Evolutionary conservation across 2,329 filamentous ascomycete species (phyloP).

Genomic region (Xylariaceae sp.): DNA sequence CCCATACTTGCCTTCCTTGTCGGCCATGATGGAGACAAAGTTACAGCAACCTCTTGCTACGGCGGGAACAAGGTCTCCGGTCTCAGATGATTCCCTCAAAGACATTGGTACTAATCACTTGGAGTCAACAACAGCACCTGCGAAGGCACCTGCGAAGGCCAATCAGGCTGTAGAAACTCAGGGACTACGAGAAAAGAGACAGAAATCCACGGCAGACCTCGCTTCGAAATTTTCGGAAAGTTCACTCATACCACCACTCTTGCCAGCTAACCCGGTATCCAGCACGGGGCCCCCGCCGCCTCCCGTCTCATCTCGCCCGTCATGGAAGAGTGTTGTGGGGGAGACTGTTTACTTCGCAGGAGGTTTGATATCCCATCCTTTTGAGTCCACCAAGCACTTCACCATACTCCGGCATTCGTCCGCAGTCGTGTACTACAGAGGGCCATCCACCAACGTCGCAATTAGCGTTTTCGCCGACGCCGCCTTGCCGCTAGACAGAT

Average conservation of each 20-base stretch:
- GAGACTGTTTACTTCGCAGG: conserved; percentile 62
- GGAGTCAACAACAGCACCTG: conserved; percentile 13
- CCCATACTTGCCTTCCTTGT: no score
- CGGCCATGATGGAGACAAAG: no score
- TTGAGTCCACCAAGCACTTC: conserved; percentile 60
- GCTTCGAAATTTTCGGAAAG: conserved; percentile 16
- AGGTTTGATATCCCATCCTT: conserved; percentile 57
- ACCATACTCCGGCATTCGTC: conserved; percentile 62
- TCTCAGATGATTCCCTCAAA: no score
- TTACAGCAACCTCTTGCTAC: no score
- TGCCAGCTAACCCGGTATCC: no score
- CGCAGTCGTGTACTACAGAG: conserved; percentile 60
- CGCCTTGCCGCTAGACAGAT: conserved; percentile 51
- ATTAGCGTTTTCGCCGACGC: conserved; percentile 59
- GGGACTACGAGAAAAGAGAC: conserved; percentile 1
- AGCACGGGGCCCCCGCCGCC: conserved; percentile 8
- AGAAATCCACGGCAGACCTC: conserved; percentile 17
- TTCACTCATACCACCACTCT: no score
- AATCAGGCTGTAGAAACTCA: background rate
- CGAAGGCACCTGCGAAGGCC: no score
- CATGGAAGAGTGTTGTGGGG: conserved; percentile 45
- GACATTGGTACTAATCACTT: no score
- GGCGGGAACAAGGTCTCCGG: no score
- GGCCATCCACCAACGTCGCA: conserved; percentile 56
- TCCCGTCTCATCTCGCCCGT: conserved; percentile 15